A percentile compares a stretch with the other conserved stretches of the same genome.
These are phyloP conservation scores for Clarireedia homoeocarpa DNA, from an alignment of 2,329 filamentous ascomycete genomes.

Conservation along the genomic window DNA sequence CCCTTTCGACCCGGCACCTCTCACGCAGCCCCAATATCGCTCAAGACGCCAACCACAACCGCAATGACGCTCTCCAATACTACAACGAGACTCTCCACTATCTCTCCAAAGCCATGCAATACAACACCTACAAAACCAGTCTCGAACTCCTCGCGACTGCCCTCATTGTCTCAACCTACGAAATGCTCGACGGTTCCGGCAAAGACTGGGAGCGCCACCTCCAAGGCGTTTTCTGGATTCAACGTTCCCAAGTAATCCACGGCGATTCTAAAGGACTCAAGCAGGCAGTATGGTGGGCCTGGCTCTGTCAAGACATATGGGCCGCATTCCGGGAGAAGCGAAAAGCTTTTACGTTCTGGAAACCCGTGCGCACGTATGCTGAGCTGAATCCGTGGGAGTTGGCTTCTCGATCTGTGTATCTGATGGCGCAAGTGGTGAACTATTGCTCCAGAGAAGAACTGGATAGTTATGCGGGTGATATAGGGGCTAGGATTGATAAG, in stretches of 20 bases:
- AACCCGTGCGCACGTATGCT: conserved; percentile 40
- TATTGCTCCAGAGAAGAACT: conserved; percentile 46
- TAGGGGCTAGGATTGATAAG: too few species aligned
- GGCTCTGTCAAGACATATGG: conserved; percentile 60
- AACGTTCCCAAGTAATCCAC: conserved; percentile 52
- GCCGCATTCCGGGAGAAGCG: conserved; percentile 52
- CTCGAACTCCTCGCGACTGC: conserved; percentile 51
- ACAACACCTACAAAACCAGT: conserved; percentile 48
- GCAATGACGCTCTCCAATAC: conserved; percentile 40
- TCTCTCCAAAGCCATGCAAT: conserved; percentile 50
- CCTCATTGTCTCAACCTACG: conserved; percentile 53
- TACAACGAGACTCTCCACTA: conserved; percentile 58
- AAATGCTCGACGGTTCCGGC: conserved; percentile 53
- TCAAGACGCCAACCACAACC: conserved; percentile 20
- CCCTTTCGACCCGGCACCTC: too few species aligned
- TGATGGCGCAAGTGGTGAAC: conserved; percentile 49
- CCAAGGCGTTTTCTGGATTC: conserved; percentile 59
- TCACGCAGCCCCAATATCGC: too few species aligned
- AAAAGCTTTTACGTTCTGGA: conserved; percentile 50
- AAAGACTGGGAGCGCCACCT: conserved; percentile 54
- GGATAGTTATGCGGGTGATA: too few species aligned
- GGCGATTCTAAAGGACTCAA: conserved; percentile 49
- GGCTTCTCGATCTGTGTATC: conserved; percentile 44
- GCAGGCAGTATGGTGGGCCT: conserved; percentile 57
- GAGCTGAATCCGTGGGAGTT: conserved; percentile 46